Evolutionary conservation across 1,284 basidiomycete genomes (phyloP).

Genomic region (Schizophyllum commune): DNA sequence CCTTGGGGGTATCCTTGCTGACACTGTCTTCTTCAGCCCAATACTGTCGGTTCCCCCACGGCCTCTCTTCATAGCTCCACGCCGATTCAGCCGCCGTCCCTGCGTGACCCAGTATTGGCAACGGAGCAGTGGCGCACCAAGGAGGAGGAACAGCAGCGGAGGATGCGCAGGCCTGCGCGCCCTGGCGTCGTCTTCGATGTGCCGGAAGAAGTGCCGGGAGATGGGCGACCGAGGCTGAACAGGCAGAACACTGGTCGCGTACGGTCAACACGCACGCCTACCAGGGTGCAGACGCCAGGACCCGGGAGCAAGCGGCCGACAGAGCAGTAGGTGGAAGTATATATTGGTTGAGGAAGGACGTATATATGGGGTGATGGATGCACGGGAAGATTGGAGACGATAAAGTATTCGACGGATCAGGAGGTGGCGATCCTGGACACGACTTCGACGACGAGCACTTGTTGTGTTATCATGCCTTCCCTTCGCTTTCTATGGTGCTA

Average conservation of each 20-base stretch:
- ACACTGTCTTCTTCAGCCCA: conserved; percentile 34
- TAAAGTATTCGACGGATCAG: too few species aligned
- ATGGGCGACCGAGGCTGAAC: background rate
- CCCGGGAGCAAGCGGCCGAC: too few species aligned
- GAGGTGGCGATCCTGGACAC: too few species aligned
- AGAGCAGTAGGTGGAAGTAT: background rate
- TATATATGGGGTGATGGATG: too few species aligned
- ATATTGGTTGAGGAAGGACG: background rate
- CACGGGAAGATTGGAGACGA: too few species aligned
- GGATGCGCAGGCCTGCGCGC: conserved; percentile 41
- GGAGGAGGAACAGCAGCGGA: conserved; percentile 28
- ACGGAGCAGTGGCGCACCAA: conserved; percentile 58
- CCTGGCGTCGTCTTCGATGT: conserved; percentile 69
- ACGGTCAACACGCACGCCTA: background rate
- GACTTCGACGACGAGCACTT: background rate
- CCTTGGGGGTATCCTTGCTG: conserved; percentile 8
- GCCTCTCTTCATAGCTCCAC: conserved; percentile 57
- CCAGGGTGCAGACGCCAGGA: background rate
- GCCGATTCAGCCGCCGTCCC: conserved; percentile 46
- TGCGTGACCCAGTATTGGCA: conserved; percentile 55
- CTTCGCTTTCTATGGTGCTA: background rate
- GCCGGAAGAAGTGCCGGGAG: conserved; percentile 30
- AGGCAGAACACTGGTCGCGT: background rate
- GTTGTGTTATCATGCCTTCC: background rate
- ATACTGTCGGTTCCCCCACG: conserved; percentile 68